These are phyloP conservation scores for Amaranthus tricolor DNA, from an alignment of 179 eudicot species.

Conservation along the genomic window DNA sequence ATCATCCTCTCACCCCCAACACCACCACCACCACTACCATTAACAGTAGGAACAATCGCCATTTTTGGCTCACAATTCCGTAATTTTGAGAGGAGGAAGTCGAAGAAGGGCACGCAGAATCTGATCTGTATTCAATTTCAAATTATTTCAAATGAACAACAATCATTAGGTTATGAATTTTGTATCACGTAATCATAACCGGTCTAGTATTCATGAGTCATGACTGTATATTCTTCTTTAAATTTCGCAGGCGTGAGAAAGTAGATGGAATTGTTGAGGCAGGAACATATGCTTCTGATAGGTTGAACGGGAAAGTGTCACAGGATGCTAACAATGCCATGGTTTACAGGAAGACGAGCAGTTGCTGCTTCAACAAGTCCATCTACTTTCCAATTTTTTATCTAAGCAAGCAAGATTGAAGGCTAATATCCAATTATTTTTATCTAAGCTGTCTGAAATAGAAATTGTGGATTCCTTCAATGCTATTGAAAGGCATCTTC, in stretches of 20 bases:
- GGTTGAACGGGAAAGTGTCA: too few species aligned
- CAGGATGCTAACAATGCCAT: conserved; percentile 42
- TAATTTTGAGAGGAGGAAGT: too few species aligned
- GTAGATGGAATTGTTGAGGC: conserved; percentile 28
- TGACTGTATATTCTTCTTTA: conserved; percentile 90
- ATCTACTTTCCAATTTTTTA: conserved; percentile 54
- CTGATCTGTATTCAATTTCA: too few species aligned
- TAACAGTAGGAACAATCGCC: too few species aligned
- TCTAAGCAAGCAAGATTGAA: conserved; percentile 88
- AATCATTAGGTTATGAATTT: too few species aligned
- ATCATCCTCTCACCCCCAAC: too few species aligned
- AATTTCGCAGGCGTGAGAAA: conserved; percentile 45
- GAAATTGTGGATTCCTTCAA: conserved; percentile 85
- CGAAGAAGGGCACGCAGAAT: too few species aligned
- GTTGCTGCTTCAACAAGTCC: conserved; percentile 90
- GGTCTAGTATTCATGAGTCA: conserved; percentile 83
- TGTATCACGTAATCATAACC: conserved; percentile 77
- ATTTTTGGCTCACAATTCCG: too few species aligned
- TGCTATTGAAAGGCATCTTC: conserved; percentile 81
- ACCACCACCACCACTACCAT: too few species aligned
- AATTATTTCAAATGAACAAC: too few species aligned
- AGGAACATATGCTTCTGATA: too few species aligned
- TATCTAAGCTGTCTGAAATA: conserved; percentile 71
- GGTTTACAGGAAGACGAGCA: conserved; percentile 84
- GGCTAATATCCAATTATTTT: conserved; percentile 58